phyloP scores from a whole-genome alignment of 2,329 filamentous ascomycete genomes.

The Claviceps paspali region DNA sequence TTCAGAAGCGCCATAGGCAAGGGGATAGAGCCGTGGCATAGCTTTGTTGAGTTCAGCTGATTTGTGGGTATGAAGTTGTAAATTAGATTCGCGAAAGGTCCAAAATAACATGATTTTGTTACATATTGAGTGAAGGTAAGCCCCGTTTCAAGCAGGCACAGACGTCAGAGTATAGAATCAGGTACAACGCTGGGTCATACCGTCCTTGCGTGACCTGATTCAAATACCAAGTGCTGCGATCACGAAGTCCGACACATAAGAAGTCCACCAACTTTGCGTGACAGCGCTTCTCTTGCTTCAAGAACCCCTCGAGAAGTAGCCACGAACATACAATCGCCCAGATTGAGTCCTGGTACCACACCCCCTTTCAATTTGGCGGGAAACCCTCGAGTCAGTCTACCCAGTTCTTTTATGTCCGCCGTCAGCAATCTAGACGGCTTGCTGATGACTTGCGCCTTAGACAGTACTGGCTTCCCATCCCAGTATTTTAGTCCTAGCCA shows the following conservation, averaged over 20 bases:
- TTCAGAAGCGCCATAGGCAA: no score
- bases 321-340: slow-evolving; percentile 74
- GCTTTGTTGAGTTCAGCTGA: no score
- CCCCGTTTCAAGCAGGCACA: background rate
- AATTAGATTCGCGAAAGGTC: no score
- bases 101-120: no score
- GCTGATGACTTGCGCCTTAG: slow-evolving; percentile 48
- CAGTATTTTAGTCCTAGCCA: slow-evolving; percentile 90
- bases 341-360: slow-evolving; percentile 55
- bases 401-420: slow-evolving; percentile 46
- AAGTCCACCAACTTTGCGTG: slow-evolving; percentile 66
- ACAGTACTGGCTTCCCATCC: slow-evolving; percentile 66
- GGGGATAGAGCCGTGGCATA: no score
- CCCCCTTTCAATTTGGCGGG: slow-evolving; percentile 42
- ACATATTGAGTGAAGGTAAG: no score
- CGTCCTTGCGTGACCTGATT: background rate
- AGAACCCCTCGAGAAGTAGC: slow-evolving; percentile 63
- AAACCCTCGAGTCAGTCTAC: slow-evolving; percentile 52
- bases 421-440: slow-evolving; percentile 62
- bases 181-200: background rate
- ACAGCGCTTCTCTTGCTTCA: slow-evolving; percentile 69
- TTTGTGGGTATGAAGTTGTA: no score
- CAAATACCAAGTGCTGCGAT: slow-evolving; percentile 4
- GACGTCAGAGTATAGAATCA: no score
- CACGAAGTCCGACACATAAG: slow-evolving; percentile 55